These are phyloP conservation scores for Chlorella sp. DNA, from an alignment of 139 green algal species.

Conservation along the genomic window DNA sequence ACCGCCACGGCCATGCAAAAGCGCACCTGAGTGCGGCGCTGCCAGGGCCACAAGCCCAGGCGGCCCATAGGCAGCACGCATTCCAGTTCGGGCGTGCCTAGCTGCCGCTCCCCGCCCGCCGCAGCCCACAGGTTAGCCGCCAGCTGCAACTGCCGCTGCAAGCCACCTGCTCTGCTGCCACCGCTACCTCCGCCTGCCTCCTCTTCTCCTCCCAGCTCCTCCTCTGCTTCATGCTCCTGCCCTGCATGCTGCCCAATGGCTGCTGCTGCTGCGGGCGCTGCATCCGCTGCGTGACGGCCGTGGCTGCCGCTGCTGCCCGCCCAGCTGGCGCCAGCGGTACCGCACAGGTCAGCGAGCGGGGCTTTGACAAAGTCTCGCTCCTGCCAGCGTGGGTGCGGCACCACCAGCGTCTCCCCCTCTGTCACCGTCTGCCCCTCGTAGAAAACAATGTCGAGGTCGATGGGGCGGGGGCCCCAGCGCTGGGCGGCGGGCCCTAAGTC, in stretches of 20 bases:
- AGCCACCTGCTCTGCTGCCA: background rate
- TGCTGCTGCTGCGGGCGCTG: background rate
- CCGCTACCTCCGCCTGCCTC: background rate
- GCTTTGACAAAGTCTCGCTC: conserved; percentile 92
- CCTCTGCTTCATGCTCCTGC: background rate
- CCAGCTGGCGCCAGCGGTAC: background rate
- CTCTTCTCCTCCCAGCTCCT: background rate
- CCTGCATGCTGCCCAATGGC: background rate
- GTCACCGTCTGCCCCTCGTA: conserved; percentile 63
- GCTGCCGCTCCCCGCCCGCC: conserved; percentile 52
- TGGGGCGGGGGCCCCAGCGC: conserved; percentile 84
- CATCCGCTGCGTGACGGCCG: background rate
- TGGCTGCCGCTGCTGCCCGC: background rate
- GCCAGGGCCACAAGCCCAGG: conserved; percentile 50
- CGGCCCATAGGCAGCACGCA: conserved; percentile 62
- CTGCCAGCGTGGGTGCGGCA: conserved; percentile 86
- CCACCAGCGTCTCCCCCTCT: conserved; percentile 57
- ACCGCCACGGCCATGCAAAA: no score
- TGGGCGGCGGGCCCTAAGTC: conserved; percentile 47
- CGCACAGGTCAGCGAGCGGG: conserved; percentile 78
- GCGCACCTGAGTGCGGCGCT: conserved; percentile 37
- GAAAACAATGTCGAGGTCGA: conserved; percentile 98
- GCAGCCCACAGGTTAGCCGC: conserved; percentile 49
- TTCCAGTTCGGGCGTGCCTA: conserved; percentile 51
- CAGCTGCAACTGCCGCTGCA: conserved; percentile 19